phyloP scores from a whole-genome alignment of 345 rosid genomes.

The Adansonia digitata region DNA sequence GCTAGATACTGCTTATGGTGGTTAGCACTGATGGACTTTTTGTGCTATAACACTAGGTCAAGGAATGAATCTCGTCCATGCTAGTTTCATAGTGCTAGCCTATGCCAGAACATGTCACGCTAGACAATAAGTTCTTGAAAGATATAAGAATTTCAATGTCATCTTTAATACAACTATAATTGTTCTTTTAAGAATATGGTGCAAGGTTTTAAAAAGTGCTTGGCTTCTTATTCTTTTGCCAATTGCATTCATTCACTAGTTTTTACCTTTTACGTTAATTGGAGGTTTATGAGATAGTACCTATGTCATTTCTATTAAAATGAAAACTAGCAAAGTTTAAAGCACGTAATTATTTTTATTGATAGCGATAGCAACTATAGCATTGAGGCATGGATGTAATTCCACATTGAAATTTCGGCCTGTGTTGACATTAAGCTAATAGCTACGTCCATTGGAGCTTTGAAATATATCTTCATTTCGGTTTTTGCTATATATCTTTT shows the following conservation, averaged over 20 bases:
- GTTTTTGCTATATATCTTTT: not conserved
- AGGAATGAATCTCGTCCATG: not conserved
- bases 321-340: not conserved
- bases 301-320: not conserved
- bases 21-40: not conserved
- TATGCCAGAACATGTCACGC: not conserved
- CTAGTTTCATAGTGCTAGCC: not conserved
- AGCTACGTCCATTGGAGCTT: not conserved
- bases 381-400: not conserved
- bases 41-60: not conserved
- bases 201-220: not conserved
- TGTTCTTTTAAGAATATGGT: not conserved
- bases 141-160: not conserved
- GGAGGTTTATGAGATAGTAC: not conserved
- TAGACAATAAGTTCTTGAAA: not conserved
- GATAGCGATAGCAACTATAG: not conserved
- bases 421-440: not conserved
- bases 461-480: not conserved
- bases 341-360: not conserved
- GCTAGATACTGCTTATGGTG: not conserved
- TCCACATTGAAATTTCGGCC: not conserved
- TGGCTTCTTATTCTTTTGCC: too few relatives aligned
- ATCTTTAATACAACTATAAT: not conserved
- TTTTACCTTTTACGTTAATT: not conserved
- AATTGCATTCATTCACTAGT: not conserved